Percentiles rank a stretch among this genome's conserved stretches.
phyloP scores from a whole-genome alignment of 2,329 filamentous ascomycete species.

The Monilinia fructicola region DNA sequence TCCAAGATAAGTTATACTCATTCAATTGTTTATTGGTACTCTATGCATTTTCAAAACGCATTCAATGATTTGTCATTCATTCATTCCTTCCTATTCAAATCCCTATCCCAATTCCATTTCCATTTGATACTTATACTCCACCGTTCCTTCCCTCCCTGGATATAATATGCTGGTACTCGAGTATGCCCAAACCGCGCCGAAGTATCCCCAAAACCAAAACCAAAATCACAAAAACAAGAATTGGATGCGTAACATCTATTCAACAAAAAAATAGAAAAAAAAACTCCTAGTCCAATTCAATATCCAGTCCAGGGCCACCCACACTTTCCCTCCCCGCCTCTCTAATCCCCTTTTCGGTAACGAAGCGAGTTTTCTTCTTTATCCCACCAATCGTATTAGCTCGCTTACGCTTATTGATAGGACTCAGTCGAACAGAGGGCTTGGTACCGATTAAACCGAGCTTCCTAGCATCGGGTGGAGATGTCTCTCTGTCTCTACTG shows the following conservation, averaged over 20 bases:
- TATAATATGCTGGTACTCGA: slow-evolving; percentile 16
- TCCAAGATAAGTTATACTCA: neutral
- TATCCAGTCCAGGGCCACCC: slow-evolving; percentile 46
- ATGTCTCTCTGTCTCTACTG: slow-evolving; percentile 26
- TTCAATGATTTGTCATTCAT: slow-evolving; percentile 14
- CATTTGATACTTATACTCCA: slow-evolving; percentile 3
- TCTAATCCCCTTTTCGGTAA: slow-evolving; percentile 73
- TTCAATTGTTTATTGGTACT: neutral
- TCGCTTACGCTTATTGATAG: slow-evolving; percentile 59
- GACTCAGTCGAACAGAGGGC: slow-evolving; percentile 54
- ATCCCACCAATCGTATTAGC: slow-evolving; percentile 42
- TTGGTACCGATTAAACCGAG: slow-evolving; percentile 47
- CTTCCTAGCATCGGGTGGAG: slow-evolving; percentile 47
- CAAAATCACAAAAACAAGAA: neutral
- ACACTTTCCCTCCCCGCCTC: slow-evolving; percentile 75
- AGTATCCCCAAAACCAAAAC: neutral
- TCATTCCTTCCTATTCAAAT: neutral
- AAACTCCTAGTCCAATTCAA: slow-evolving; percentile 19
- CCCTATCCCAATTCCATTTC: neutral
- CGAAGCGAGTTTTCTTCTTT: slow-evolving; percentile 75
- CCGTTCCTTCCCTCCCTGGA: slow-evolving; percentile 10
- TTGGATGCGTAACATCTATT: slow-evolving; percentile 1
- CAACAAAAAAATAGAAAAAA: neutral
- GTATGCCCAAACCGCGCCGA: slow-evolving; percentile 9
- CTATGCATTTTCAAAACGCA: neutral